phyloP scores from a whole-genome alignment of 306 rosid species.

The Lupinus albus region DNA sequence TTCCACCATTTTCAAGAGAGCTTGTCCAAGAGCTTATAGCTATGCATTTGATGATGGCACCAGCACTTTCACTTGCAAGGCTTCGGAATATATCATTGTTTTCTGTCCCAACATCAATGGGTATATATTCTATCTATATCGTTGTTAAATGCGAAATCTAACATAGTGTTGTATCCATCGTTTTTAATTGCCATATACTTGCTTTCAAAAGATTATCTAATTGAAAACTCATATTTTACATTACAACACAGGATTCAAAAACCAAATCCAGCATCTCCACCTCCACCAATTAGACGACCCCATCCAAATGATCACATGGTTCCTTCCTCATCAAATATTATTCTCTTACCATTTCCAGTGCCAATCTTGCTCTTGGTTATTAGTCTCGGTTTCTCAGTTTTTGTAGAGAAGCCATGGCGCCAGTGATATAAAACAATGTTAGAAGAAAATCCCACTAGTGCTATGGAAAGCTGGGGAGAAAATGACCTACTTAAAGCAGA shows the following conservation, averaged over 20 bases:
- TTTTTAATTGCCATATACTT: not conserved
- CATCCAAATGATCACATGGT: constrained; percentile 34
- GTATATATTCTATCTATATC: constrained; percentile 41
- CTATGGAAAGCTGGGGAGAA: constrained; percentile 9
- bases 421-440: constrained; percentile 19
- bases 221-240: constrained; percentile 14
- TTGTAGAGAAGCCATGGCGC: constrained; percentile 12
- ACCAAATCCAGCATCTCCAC: constrained; percentile 34
- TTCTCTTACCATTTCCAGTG: constrained; percentile 46
- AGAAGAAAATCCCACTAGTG: constrained; percentile 18
- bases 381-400: constrained; percentile 21
- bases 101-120: constrained; percentile 63
- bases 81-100: constrained; percentile 57
- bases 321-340: constrained; percentile 56
- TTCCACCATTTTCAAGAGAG: constrained; percentile 72
- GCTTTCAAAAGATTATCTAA: not conserved
- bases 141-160: too few species aligned
- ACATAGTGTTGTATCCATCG: too few species aligned
- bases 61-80: constrained; percentile 87
- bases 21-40: constrained; percentile 85
- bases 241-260: constrained; percentile 45
- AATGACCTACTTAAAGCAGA: not conserved
- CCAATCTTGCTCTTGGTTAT: constrained; percentile 40
- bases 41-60: constrained; percentile 85
- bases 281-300: constrained; percentile 48